Percentiles rank a stretch among this genome's conserved stretches.
These are phyloP conservation scores for Cladochytrium replicatum DNA, from an alignment of 192 early-diverging fungal genomes.

Conservation along the genomic window DNA sequence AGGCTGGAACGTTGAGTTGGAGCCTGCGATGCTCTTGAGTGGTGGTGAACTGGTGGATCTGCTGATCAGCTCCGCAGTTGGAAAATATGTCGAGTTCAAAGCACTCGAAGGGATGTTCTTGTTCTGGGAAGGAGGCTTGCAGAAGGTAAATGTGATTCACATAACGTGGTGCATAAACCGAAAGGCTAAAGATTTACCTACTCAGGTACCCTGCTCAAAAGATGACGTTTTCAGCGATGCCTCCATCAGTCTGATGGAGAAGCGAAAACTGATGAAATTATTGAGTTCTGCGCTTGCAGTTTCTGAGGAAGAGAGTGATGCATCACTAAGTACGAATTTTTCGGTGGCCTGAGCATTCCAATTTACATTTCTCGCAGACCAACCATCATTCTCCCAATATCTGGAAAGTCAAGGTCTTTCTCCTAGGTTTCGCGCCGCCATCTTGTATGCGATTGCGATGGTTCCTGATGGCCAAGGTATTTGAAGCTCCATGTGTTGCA, in stretches of 20 bases:
- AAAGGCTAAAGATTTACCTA: not conserved
- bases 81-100: conserved; percentile 83
- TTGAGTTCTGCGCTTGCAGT: conserved; percentile 33
- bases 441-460: conserved; percentile 24
- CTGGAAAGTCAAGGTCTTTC: conserved; percentile 1
- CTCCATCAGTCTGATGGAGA: conserved; percentile 66
- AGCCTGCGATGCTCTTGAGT: conserved; percentile 58
- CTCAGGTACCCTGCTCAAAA: conserved; percentile 72
- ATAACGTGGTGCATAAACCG: not conserved
- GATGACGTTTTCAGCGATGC: conserved; percentile 84
- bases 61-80: conserved; percentile 65
- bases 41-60: conserved; percentile 63
- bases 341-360: not conserved
- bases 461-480: conserved; percentile 8
- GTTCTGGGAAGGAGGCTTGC: conserved; percentile 26
- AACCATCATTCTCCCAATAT: conserved; percentile 1
- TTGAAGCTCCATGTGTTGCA: not conserved
- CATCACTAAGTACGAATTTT: not conserved
- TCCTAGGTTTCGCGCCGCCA: conserved; percentile 10
- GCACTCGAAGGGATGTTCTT: conserved; percentile 63
- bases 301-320: not conserved
- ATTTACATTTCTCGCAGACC: not conserved
- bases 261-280: conserved; percentile 85
- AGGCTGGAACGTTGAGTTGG: conserved; percentile 60
- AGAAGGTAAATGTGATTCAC: conserved; percentile 28